These are phyloP conservation scores for Malassezia caprae DNA, from an alignment of 1,284 basidiomycete species.

Conservation along the genomic window DNA sequence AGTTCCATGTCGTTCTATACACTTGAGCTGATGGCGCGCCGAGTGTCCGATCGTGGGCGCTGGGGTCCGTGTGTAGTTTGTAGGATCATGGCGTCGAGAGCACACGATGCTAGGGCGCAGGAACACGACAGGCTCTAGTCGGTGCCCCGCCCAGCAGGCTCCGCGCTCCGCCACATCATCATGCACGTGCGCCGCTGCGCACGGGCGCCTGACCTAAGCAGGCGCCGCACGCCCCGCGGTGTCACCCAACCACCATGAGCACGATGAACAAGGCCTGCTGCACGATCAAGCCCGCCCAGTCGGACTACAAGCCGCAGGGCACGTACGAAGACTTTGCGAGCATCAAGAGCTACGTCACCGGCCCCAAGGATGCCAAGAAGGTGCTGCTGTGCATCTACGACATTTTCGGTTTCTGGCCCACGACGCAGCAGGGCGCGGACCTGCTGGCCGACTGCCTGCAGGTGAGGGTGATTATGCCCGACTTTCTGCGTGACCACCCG, in stretches of 20 bases:
- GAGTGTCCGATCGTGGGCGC: not conserved
- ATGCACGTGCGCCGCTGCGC: not conserved
- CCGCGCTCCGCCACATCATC: not conserved
- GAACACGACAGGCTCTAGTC: no score
- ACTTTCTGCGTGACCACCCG: conserved; percentile 57
- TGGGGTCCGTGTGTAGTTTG: not conserved
- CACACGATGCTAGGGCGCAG: no score
- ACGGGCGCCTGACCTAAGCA: not conserved
- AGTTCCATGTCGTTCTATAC: not conserved
- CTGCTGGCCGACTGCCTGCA: conserved; percentile 53
- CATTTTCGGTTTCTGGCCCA: conserved; percentile 57
- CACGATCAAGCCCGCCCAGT: conserved; percentile 51
- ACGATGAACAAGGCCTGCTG: conserved; percentile 50
- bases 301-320: conserved; percentile 51
- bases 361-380: conserved; percentile 51
- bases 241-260: conserved; percentile 9
- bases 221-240: not conserved
- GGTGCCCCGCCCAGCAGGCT: no score
- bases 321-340: conserved; percentile 49
- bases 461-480: conserved; percentile 57
- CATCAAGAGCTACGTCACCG: conserved; percentile 30
- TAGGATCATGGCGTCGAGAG: not conserved
- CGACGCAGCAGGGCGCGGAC: conserved; percentile 53
- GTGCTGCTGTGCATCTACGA: conserved; percentile 59
- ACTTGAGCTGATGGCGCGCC: not conserved